phyloP scores from a whole-genome alignment of 768 basidiomycete species.

The Suillus paluster region DNA sequence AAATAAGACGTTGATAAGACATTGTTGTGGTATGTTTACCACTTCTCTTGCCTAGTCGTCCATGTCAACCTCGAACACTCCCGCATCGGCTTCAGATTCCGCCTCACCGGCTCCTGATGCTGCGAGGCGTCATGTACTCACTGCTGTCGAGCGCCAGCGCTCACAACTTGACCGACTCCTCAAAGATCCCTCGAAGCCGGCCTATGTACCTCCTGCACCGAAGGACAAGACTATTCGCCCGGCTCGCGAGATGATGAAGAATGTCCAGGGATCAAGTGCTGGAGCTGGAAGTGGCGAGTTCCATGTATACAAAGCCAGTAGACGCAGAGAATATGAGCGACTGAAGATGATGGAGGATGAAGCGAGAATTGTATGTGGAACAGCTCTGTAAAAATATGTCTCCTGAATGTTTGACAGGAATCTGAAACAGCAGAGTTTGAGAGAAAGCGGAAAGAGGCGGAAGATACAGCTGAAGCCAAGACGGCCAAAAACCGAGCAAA shows the following conservation, averaged over 20 bases:
- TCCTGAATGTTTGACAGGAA: constrained; percentile 54
- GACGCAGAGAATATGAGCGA: constrained; percentile 94
- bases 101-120: constrained; percentile 35
- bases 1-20: not conserved
- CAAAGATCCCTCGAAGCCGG: constrained; percentile 86
- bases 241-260: constrained; percentile 97
- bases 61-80: constrained; percentile 37
- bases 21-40: constrained; percentile 27
- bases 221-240: constrained; percentile 84
- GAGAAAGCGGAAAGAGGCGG: constrained; percentile 68
- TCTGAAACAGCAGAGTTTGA: constrained; percentile 74
- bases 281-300: constrained; percentile 98
- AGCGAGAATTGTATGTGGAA: constrained; percentile 63
- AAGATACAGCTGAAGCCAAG: constrained; percentile 78
- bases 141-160: constrained; percentile 56
- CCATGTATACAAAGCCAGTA: constrained; percentile 96
- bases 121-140: constrained; percentile 49
- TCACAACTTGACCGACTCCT: constrained; percentile 85
- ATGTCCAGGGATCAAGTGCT: constrained; percentile 96
- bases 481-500: constrained; percentile 96
- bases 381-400: not conserved
- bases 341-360: constrained; percentile 89
- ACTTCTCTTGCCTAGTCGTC: constrained; percentile 12
- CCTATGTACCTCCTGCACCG: constrained; percentile 76
- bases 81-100: constrained; percentile 32